Evolutionary conservation across 305 asterid genomes (phyloP).

Genomic region (Solanum hybrid): DNA sequence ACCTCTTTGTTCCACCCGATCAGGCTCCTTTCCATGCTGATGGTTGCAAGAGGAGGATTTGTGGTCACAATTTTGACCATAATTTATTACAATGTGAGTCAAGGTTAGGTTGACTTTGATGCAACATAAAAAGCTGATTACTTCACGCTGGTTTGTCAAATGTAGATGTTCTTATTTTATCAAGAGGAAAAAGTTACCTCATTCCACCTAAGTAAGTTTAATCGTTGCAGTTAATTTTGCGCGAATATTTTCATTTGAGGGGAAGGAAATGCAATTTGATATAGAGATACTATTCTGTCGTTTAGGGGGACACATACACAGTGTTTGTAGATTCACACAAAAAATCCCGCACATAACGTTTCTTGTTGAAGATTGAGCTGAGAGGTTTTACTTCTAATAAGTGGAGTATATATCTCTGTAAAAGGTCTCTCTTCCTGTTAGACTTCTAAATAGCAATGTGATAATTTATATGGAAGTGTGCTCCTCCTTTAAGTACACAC

Average conservation of each 20-base stretch:
- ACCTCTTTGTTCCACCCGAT: neutral
- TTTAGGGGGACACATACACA: neutral
- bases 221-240: neutral
- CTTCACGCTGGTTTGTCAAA: neutral
- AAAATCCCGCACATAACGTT: neutral
- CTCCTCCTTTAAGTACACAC: neutral
- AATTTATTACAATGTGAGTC: neutral
- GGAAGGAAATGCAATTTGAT: neutral
- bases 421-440: neutral
- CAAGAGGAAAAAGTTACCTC: neutral
- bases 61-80: neutral
- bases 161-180: neutral
- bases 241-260: neutral
- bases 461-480: neutral
- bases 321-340: neutral
- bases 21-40: neutral
- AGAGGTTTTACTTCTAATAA: neutral
- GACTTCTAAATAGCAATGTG: neutral
- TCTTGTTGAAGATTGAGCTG: neutral
- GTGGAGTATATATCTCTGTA: neutral
- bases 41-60: neutral
- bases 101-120: neutral
- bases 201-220: neutral
- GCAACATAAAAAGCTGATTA: neutral
- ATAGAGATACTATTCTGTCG: neutral